Conservation (phyloP, 306 rosid species). For the Castanea sativa region DNA sequence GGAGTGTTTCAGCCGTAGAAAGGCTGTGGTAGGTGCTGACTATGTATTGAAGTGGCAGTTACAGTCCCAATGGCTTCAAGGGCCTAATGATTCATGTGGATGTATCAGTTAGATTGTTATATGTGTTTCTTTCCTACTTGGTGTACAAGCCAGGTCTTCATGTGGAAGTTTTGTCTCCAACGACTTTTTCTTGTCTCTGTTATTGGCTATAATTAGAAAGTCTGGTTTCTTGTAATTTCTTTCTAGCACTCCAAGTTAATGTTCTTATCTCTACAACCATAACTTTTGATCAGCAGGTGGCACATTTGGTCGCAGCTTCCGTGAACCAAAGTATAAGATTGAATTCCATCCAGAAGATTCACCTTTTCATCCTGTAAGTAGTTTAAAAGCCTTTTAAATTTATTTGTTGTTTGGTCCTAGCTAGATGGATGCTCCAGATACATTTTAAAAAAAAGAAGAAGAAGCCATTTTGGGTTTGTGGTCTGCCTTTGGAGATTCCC, state of each 20-base stretch:
- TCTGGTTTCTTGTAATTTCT: neutral
- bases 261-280: neutral
- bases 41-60: neutral
- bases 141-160: neutral
- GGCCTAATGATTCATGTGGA: neutral
- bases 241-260: neutral
- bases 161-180: neutral
- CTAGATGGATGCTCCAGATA: neutral
- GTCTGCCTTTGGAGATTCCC: neutral
- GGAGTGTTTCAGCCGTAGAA: neutral
- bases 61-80: neutral
- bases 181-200: neutral
- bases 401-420: conserved; percentile 3
- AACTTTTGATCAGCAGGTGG: conserved; percentile 47
- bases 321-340: conserved; percentile 83
- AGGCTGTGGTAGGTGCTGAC: neutral
- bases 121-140: neutral
- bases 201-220: neutral
- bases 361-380: conserved; percentile 77
- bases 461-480: neutral
- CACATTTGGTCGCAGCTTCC: conserved; percentile 63
- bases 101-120: neutral
- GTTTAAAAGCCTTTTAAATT: neutral
- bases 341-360: conserved; percentile 80
- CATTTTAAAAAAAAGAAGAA: neutral